Evolutionary conservation across 441 rosid species (phyloP), one percentile per base, ranked within the genome.

Genomic region (Corymbia citriodora): DNA sequence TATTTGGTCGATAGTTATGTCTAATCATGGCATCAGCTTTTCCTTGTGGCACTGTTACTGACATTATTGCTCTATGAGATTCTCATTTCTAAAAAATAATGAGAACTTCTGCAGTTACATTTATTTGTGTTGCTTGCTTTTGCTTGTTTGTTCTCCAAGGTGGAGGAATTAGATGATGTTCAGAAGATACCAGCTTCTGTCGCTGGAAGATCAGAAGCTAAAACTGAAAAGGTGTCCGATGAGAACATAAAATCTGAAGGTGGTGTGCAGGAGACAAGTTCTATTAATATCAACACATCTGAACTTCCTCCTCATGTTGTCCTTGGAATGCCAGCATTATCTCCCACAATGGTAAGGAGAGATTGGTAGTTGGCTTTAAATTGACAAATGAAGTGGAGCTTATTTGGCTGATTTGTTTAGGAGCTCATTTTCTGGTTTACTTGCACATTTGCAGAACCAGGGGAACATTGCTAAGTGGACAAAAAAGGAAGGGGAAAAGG

Each of bases 401-500:
- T 89, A 87, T 63, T 83, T 87, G 88, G 88, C 87, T 65, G 89
- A 81, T 87, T 91, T 63, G 88, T 89, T 52, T 90, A 89, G 90
- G 89, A 74, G 87, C 82, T 89, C 79, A 88, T 89, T 86, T 81
- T 91, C 90, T 50, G n/a, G 90, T 91, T 90, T 91, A 19, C 90
- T 36, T 92, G 21, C 92, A 87, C 87, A 74, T 93, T 65, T 91
- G 89, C 95, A 98, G 99, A 95, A 96, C 94, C 98, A 97, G 92
- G 99, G 99, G 89, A 96, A 96, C 92, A 96, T 97, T 89, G 93
- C 93, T 68, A 97, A 93, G 93, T 98, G 99, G 99, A 94, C 93
- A 92, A 97, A 97, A 94, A 95, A 96, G 89, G 99, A 98, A 95
- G 99, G 99, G 89, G 99, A 98, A 89, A 97, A 98, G 99, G 99